Percentiles rank a stretch among this genome's conserved stretches.
phyloP scores from a whole-genome alignment of 2,329 filamentous ascomycete species.

The Achaetomium macrosporum region DNA sequence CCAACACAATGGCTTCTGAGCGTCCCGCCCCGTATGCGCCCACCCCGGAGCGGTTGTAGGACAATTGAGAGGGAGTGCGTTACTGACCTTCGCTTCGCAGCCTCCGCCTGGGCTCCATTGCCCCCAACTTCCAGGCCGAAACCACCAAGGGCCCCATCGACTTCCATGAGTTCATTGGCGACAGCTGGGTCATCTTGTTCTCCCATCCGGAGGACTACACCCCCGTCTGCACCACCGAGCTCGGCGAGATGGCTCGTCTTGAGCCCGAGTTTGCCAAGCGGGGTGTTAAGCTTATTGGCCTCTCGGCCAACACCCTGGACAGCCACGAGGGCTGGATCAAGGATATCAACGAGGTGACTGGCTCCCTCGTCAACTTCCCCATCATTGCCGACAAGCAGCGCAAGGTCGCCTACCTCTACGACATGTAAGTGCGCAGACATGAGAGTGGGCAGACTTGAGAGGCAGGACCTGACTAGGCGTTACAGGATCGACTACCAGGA shows the following conservation, averaged over 20 bases:
- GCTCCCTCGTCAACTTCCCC: constrained; percentile 65
- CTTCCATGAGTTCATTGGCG: constrained; percentile 75
- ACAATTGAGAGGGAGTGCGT: not conserved
- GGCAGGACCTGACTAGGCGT: not conserved
- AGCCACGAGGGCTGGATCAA: constrained; percentile 86
- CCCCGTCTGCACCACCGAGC: constrained; percentile 91
- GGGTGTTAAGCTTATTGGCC: constrained; percentile 83
- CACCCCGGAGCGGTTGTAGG: not conserved
- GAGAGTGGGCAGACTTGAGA: not conserved
- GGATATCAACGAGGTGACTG: constrained; percentile 76
- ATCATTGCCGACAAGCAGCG: constrained; percentile 77
- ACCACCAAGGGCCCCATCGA: constrained; percentile 73
- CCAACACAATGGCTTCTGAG: constrained; percentile 31
- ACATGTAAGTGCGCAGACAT: constrained; percentile 55
- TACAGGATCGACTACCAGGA: constrained; percentile 70
- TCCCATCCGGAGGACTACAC: constrained; percentile 88
- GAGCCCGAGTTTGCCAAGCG: constrained; percentile 83
- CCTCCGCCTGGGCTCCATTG: constrained; percentile 59
- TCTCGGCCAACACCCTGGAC: constrained; percentile 78
- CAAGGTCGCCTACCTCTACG: constrained; percentile 68
- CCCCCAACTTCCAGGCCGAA: constrained; percentile 79
- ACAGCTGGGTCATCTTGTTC: constrained; percentile 78
- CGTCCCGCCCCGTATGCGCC: constrained; percentile 32
- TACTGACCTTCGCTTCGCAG: constrained; percentile 30
- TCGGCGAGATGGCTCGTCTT: constrained; percentile 86